A percentile compares a stretch with the other conserved stretches of the same genome.
phyloP scores from a whole-genome alignment of 2,329 filamentous ascomycete species.

The Colletotrichum viniferum region DNA sequence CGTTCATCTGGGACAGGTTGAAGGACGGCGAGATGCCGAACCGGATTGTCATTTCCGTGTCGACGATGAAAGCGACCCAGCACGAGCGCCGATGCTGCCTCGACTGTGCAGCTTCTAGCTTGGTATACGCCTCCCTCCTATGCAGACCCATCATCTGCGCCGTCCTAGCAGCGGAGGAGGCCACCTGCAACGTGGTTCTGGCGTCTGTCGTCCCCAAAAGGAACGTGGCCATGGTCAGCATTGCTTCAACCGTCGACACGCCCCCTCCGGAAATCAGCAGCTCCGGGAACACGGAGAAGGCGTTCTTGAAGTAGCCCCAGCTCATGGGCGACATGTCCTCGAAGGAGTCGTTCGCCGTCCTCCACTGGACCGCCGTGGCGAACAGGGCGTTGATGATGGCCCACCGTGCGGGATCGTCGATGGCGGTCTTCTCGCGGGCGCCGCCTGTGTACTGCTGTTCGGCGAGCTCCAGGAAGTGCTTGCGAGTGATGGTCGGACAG shows the following conservation, averaged over 20 bases:
- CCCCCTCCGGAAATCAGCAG: neutral
- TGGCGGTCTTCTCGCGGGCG: neutral
- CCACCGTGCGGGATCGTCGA: neutral
- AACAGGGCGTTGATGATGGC: conserved; percentile 2
- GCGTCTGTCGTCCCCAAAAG: neutral
- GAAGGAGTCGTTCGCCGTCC: conserved; percentile 6
- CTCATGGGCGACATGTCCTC: neutral
- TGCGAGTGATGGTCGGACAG: neutral
- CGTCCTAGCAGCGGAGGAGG: neutral
- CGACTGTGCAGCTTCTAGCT: neutral
- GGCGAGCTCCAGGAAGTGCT: neutral
- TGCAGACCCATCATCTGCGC: conserved; percentile 1
- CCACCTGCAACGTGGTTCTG: neutral
- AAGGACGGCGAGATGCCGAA: neutral
- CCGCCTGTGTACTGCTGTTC: neutral
- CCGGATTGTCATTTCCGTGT: neutral
- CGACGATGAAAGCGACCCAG: conserved; percentile 7
- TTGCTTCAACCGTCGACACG: conserved; percentile 1
- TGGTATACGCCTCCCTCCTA: neutral
- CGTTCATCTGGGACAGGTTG: neutral
- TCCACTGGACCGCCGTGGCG: neutral
- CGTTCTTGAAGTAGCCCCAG: conserved; percentile 19
- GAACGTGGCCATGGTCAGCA: conserved; percentile 10
- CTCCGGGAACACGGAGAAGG: neutral
- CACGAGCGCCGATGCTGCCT: neutral